A percentile compares a stretch with the other conserved stretches of the same genome.
Evolutionary conservation across 2,329 filamentous ascomycete species (phyloP).

Genomic region (Zasmidium citrigriseum): DNA sequence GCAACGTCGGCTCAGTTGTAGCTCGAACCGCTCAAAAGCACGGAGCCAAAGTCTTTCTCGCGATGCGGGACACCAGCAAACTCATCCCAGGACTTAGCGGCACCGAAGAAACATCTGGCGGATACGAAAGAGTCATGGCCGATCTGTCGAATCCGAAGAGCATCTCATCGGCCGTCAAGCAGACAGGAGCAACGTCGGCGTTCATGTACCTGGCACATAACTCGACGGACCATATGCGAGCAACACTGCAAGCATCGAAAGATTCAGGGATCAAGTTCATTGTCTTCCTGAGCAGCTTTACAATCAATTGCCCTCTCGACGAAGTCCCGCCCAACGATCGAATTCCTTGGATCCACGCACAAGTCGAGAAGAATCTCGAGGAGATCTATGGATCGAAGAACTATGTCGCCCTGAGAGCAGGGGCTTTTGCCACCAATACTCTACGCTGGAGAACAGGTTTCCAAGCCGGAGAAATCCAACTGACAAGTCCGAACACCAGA

Average conservation of each 20-base stretch:
- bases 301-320: constrained; percentile 25
- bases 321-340: constrained; percentile 31
- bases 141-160: constrained; percentile 48
- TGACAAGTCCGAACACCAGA: constrained; percentile 33
- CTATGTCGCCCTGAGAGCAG: constrained; percentile 47
- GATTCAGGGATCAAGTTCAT: constrained; percentile 47
- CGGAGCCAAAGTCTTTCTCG: constrained; percentile 50
- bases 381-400: constrained; percentile 41
- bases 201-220: constrained; percentile 49
- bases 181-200: constrained; percentile 47
- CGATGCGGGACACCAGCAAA: constrained; percentile 51
- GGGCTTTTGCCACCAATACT: constrained; percentile 48
- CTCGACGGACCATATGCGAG: constrained; percentile 42
- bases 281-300: constrained; percentile 48
- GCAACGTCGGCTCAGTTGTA: constrained; percentile 44
- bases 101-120: constrained; percentile 32
- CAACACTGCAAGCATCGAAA: constrained; percentile 46
- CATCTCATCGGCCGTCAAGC: constrained; percentile 43
- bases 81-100: constrained; percentile 39
- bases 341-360: constrained; percentile 47
- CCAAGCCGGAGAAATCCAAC: constrained; percentile 33
- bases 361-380: constrained; percentile 46
- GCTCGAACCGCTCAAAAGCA: constrained; percentile 42
- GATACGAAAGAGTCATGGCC: constrained; percentile 43
- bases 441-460: constrained; percentile 34